These are phyloP conservation scores for Mortierella alpina DNA, from an alignment of 192 early-diverging fungal genomes.

Conservation along the genomic window DNA sequence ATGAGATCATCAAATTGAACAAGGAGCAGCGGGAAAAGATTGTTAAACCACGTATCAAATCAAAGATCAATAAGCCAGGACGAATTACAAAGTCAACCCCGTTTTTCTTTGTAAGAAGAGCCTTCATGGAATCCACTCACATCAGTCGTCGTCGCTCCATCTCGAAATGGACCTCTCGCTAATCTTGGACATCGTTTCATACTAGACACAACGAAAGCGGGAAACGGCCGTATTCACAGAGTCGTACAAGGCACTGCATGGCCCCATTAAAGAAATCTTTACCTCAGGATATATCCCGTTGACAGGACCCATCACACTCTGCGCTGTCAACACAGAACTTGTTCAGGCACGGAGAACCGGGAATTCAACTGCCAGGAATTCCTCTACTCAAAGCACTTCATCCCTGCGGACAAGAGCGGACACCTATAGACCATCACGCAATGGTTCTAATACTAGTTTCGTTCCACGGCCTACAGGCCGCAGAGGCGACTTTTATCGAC, in stretches of 20 bases:
- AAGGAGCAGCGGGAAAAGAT: slow-evolving; percentile 13
- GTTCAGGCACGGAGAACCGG: background rate
- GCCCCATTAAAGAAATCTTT: slow-evolving; percentile 40
- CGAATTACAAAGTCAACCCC: background rate
- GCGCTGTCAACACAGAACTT: slow-evolving; percentile 11
- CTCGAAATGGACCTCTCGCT: background rate
- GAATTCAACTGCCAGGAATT: background rate
- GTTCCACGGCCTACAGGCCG: too few relatives aligned
- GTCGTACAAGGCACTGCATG: slow-evolving; percentile 19
- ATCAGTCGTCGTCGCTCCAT: background rate
- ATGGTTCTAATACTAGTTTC: too few relatives aligned
- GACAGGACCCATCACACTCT: slow-evolving; percentile 12
- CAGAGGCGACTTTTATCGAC: slow-evolving; percentile 11
- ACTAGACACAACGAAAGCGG: background rate
- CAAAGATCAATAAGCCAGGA: background rate
- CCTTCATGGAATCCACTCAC: background rate
- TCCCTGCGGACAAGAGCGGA: background rate
- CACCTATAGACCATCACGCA: background rate
- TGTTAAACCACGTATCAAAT: background rate
- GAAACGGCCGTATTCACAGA: slow-evolving; percentile 31
- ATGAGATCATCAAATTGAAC: slow-evolving; percentile 33
- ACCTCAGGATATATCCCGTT: slow-evolving; percentile 34
- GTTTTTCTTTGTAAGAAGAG: too few relatives aligned
- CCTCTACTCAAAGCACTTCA: background rate
- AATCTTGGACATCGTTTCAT: background rate